A percentile compares a stretch with the other conserved stretches of the same genome.
Conservation (phyloP, 345 rosid genomes). For the Leavenworthia alabamica region DNA sequence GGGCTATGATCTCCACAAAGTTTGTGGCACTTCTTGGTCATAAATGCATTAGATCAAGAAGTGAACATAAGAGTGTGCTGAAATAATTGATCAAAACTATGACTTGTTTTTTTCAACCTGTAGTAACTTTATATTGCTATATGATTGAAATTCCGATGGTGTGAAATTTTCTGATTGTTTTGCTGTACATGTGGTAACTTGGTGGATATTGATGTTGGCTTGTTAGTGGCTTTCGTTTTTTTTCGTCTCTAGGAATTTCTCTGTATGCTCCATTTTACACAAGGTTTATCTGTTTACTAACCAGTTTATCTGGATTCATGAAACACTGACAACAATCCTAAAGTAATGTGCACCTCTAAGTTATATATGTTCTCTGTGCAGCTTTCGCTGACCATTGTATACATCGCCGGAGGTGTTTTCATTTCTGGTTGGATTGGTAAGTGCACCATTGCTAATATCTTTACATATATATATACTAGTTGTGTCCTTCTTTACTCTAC, state of each 20-base stretch:
- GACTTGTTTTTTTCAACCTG: too few relatives aligned
- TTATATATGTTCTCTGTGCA: constrained; percentile 37
- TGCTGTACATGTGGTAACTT: neutral
- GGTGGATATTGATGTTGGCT: neutral
- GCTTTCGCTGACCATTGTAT: constrained; percentile 74
- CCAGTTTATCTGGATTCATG: neutral
- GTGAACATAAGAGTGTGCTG: too few relatives aligned
- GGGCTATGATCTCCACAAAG: neutral
- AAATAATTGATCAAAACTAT: too few relatives aligned
- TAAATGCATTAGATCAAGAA: too few relatives aligned
- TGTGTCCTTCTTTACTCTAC: neutral
- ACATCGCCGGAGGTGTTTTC: constrained; percentile 83
- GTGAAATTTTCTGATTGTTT: neutral
- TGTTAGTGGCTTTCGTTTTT: neutral
- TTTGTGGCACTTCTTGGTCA: neutral
- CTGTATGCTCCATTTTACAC: too few relatives aligned
- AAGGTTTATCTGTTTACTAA: neutral
- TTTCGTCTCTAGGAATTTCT: neutral
- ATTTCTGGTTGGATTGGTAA: constrained; percentile 98
- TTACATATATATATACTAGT: neutral
- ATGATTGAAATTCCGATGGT: neutral
- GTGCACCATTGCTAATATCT: constrained; percentile 12
- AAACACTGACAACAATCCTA: neutral
- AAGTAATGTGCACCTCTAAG: neutral
- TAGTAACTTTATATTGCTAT: too few relatives aligned